These are phyloP conservation scores for Sporisorium exsertum DNA, from an alignment of 1,284 basidiomycete genomes.

Conservation along the genomic window DNA sequence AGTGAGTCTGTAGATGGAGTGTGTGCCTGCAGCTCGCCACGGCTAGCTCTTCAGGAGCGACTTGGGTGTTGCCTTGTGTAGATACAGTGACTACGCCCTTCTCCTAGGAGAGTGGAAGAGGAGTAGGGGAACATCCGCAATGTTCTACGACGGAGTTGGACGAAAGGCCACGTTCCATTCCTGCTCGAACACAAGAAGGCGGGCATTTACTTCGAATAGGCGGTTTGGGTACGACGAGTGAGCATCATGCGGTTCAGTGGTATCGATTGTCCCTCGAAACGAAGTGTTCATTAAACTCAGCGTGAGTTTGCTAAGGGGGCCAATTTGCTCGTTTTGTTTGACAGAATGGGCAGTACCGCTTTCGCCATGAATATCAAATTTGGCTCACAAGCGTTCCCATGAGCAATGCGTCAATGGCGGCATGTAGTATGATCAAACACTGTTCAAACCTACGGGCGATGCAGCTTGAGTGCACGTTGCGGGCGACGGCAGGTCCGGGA, in stretches of 20 bases:
- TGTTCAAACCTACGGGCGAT: slow-evolving; percentile 4
- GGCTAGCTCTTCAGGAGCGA: background rate
- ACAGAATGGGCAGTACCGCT: background rate
- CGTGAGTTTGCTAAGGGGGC: background rate
- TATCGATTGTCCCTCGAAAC: background rate
- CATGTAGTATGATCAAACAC: background rate
- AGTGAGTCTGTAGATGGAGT: background rate
- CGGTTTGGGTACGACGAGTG: background rate
- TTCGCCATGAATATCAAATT: slow-evolving; percentile 3
- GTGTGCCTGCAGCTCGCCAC: slow-evolving; percentile 7
- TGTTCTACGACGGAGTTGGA: slow-evolving; percentile 9
- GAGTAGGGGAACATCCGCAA: background rate
- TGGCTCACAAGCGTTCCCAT: background rate
- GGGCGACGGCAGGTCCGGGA: slow-evolving; percentile 23
- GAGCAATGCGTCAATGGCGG: background rate
- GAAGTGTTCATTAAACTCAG: background rate
- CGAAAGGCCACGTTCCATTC: slow-evolving; percentile 13
- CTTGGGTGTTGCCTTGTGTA: background rate
- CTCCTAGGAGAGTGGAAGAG: background rate
- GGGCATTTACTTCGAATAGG: background rate
- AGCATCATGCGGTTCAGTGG: background rate
- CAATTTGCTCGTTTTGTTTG: background rate
- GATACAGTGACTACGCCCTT: background rate
- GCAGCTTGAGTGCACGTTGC: slow-evolving; percentile 8
- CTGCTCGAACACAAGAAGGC: background rate